Evolutionary conservation across 345 rosid species (phyloP).

Genomic region (Gossypium ekmanianum): DNA sequence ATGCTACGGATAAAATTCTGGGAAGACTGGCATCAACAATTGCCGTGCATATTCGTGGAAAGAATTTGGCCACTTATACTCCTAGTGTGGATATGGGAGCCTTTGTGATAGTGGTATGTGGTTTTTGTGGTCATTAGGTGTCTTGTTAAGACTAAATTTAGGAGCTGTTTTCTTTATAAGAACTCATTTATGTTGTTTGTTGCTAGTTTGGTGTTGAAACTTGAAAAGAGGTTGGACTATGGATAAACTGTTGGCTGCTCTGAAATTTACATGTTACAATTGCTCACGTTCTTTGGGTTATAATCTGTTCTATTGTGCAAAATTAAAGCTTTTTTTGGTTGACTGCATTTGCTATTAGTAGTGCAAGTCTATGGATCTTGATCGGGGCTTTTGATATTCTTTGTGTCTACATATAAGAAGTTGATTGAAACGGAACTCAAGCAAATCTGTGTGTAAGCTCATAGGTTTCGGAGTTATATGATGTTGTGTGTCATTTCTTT

Average conservation of each 20-base stretch:
- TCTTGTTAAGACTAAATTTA: neutral
- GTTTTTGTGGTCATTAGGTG: neutral
- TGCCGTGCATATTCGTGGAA: slow-evolving; percentile 85
- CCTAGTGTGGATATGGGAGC: slow-evolving; percentile 99
- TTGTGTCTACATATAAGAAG: neutral
- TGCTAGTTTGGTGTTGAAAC: neutral
- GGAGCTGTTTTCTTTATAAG: neutral
- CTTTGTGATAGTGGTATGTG: slow-evolving; percentile 90
- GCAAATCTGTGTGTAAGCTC: neutral
- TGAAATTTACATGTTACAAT: neutral
- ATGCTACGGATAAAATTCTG: slow-evolving; percentile 85
- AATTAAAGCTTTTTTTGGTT: neutral
- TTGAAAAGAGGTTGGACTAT: neutral
- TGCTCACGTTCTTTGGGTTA: neutral
- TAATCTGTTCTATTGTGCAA: neutral
- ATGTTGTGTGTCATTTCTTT: neutral
- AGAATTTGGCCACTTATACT: slow-evolving; percentile 82
- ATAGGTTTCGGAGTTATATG: neutral
- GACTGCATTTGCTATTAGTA: neutral
- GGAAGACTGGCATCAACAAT: slow-evolving; percentile 91
- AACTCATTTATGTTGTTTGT: neutral
- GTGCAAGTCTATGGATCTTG: neutral
- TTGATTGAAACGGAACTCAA: neutral
- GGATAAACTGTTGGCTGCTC: neutral
- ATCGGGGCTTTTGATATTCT: neutral